Conservation (phyloP, 768 basidiomycete species). For the Kwoniella bestiolae region DNA sequence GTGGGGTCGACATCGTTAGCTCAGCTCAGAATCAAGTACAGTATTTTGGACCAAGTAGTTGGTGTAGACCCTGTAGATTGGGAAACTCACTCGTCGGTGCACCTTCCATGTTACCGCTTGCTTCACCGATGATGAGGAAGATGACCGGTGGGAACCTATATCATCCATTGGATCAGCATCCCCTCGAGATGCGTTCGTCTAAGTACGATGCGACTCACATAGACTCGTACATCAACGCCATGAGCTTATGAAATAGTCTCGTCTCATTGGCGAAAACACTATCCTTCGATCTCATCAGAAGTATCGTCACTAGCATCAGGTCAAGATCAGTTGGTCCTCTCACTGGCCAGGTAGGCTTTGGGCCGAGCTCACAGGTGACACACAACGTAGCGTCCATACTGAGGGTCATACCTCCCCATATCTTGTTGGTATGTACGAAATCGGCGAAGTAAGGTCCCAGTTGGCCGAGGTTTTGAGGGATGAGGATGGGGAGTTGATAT, state of each 20-base stretch:
- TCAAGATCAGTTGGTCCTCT: background rate
- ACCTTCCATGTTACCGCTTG: background rate
- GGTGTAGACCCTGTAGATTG: too few species aligned
- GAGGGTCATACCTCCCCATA: constrained; percentile 17
- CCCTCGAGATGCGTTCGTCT: too few species aligned
- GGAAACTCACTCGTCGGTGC: constrained; percentile 8
- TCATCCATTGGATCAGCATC: too few species aligned
- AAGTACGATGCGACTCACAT: constrained; percentile 6
- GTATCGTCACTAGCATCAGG: background rate
- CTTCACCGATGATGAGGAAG: constrained; percentile 5
- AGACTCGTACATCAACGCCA: constrained; percentile 17
- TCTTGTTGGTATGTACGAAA: background rate
- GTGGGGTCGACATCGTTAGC: background rate
- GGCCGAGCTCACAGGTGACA: background rate
- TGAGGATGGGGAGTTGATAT: constrained; percentile 1
- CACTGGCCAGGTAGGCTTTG: too few species aligned
- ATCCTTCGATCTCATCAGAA: constrained; percentile 11
- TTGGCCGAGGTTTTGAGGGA: background rate
- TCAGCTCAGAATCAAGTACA: too few species aligned
- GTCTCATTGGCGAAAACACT: constrained; percentile 16
- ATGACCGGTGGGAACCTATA: constrained; percentile 19
- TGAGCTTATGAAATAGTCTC: constrained; percentile 2
- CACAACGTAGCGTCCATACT: constrained; percentile 7
- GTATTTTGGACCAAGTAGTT: too few species aligned
- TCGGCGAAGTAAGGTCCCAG: constrained; percentile 1